phyloP scores from a whole-genome alignment of 768 basidiomycete genomes.

The Macrocybe gigantea region DNA sequence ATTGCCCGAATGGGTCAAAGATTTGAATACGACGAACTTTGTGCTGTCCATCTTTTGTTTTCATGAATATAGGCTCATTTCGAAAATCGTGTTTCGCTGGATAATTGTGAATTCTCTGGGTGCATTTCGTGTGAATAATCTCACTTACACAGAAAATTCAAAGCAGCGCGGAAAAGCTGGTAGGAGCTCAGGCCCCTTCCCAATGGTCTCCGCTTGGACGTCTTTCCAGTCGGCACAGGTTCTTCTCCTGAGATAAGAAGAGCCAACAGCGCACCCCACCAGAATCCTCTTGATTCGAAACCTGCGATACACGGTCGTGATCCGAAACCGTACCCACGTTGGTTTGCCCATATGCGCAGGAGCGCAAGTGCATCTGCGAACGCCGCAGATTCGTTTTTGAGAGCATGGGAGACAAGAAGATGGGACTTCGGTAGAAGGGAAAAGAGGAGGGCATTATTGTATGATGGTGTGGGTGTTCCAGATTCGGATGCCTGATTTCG shows the following conservation, averaged over 20 bases:
- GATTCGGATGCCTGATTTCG: slow-evolving; percentile 17
- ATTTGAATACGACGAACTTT: slow-evolving; percentile 31
- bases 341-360: slow-evolving; percentile 86
- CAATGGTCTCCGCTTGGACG: slow-evolving; percentile 46
- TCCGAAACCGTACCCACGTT: slow-evolving; percentile 71
- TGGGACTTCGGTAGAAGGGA: slow-evolving; percentile 41
- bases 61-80: slow-evolving; percentile 53
- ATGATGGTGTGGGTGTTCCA: slow-evolving; percentile 61
- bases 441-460: slow-evolving; percentile 70
- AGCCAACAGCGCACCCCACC: slow-evolving; percentile 64
- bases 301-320: slow-evolving; percentile 54
- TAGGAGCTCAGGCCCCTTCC: slow-evolving; percentile 86
- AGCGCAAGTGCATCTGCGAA: slow-evolving; percentile 74
- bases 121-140: neutral
- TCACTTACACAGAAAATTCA: slow-evolving; percentile 76
- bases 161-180: slow-evolving; percentile 78
- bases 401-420: slow-evolving; percentile 46
- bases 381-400: slow-evolving; percentile 51
- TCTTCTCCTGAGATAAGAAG: slow-evolving; percentile 68
- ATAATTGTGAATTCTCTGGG: slow-evolving; percentile 3
- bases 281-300: slow-evolving; percentile 61
- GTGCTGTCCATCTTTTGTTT: slow-evolving; percentile 46
- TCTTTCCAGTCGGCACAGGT: slow-evolving; percentile 18
- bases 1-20: slow-evolving; percentile 1
- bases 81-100: slow-evolving; percentile 69